Conservation (phyloP, 495 filamentous ascomycete genomes). For the Penicillium atrosanguineum region DNA sequence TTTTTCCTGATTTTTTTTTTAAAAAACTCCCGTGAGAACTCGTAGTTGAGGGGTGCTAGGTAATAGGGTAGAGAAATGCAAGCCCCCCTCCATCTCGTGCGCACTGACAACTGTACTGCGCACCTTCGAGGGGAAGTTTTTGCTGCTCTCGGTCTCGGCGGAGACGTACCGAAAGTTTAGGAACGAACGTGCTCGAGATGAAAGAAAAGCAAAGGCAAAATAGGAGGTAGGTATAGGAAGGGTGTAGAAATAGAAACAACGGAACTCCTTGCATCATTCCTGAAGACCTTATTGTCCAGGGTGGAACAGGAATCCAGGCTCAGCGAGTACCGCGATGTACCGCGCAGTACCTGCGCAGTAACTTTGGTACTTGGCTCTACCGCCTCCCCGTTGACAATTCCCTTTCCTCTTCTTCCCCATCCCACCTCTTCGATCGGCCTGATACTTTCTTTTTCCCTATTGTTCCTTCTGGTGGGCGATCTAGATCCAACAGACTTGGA, state of each 20-base stretch:
- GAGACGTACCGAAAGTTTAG: background rate
- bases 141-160: constrained; percentile 4
- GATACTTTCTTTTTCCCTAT: constrained; percentile 12
- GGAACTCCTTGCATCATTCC: background rate
- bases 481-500: background rate
- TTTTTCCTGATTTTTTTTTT: too few relatives aligned
- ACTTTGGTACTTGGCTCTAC: constrained; percentile 30
- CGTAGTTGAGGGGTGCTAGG: background rate
- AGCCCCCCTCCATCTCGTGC: constrained; percentile 21
- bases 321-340: constrained; percentile 11
- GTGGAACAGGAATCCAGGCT: background rate
- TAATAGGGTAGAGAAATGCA: constrained; percentile 1
- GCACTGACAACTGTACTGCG: constrained; percentile 19
- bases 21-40: too few relatives aligned
- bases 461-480: constrained; percentile 9
- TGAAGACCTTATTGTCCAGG: background rate
- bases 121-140: constrained; percentile 1
- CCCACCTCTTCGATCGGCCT: constrained; percentile 11
- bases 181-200: background rate
- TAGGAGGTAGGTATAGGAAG: background rate
- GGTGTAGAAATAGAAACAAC: background rate
- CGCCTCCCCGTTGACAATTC: constrained; percentile 12
- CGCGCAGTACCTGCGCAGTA: constrained; percentile 22
- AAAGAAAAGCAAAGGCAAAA: background rate
- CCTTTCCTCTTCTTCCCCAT: constrained; percentile 19